Percentiles rank a stretch among this genome's conserved stretches.
Conservation (phyloP, 352 stramenopile genomes). For the Thalassiosira livingstoniorum region DNA sequence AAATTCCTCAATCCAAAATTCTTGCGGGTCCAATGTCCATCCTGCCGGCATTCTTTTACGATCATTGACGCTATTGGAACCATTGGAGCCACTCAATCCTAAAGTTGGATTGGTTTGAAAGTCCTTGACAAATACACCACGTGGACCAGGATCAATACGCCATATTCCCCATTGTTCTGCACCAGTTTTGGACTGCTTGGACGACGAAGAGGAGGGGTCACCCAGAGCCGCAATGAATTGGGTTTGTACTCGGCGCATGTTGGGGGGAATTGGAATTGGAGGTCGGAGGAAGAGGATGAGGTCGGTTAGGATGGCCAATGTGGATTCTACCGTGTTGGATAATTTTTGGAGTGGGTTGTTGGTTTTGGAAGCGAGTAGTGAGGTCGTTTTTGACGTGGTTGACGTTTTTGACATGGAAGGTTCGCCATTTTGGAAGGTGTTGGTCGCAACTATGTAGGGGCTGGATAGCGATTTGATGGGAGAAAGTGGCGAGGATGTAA, state of each 20-base stretch:
- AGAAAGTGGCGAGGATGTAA: too few species aligned
- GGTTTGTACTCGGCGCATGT: not conserved
- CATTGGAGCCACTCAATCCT: slow-evolving; percentile 31
- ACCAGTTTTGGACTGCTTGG: slow-evolving; percentile 52
- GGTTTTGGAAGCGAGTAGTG: too few species aligned
- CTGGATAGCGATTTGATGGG: too few species aligned
- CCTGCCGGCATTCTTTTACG: slow-evolving; percentile 65
- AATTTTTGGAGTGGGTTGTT: not conserved
- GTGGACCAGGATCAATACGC: slow-evolving; percentile 79
- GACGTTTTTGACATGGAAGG: not conserved
- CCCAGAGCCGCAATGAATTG: slow-evolving; percentile 82
- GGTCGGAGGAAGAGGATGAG: not conserved
- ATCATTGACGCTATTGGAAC: slow-evolving; percentile 35
- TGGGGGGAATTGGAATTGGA: not conserved
- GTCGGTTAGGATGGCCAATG: not conserved
- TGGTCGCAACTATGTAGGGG: too few species aligned
- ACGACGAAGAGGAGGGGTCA: slow-evolving; percentile 57
- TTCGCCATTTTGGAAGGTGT: too few species aligned
- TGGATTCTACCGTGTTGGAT: not conserved
- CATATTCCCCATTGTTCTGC: slow-evolving; percentile 80
- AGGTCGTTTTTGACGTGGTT: not conserved
- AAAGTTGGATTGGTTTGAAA: slow-evolving; percentile 29
- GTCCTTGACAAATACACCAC: slow-evolving; percentile 77
- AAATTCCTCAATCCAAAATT: slow-evolving; percentile 86
- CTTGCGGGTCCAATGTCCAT: slow-evolving; percentile 79